These are phyloP conservation scores for Podila verticillata DNA, from an alignment of 192 early-diverging fungal genomes.

Conservation along the genomic window DNA sequence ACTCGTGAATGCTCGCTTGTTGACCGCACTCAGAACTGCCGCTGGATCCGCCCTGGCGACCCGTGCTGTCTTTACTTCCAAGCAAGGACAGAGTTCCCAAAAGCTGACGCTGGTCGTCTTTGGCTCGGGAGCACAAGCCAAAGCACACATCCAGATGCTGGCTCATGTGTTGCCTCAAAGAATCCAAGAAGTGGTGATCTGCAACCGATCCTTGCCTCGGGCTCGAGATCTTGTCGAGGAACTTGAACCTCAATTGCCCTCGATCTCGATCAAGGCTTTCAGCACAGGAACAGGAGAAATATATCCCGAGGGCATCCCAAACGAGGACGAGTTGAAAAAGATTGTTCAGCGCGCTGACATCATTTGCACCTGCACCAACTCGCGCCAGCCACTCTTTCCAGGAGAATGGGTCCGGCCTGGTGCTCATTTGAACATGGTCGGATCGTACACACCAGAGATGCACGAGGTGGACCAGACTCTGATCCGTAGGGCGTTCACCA, in stretches of 20 bases:
- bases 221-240: conserved; percentile 32
- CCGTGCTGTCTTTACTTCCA: conserved; percentile 30
- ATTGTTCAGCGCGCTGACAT: conserved; percentile 57
- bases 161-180: conserved; percentile 46
- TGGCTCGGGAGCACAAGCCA: conserved; percentile 63
- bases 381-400: conserved; percentile 44
- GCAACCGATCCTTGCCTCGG: conserved; percentile 55
- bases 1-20: conserved; percentile 56
- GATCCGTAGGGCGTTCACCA: conserved; percentile 30
- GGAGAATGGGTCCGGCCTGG: conserved; percentile 55
- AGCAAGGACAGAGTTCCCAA: background rate
- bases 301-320: background rate
- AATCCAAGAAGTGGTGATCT: conserved; percentile 51
- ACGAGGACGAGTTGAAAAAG: conserved; percentile 13
- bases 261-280: conserved; percentile 13
- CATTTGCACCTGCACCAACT: conserved; percentile 65
- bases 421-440: conserved; percentile 61
- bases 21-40: conserved; percentile 62
- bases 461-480: conserved; percentile 59
- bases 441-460: conserved; percentile 60
- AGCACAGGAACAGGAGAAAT: conserved; percentile 43
- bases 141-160: conserved; percentile 60
- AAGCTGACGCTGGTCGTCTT: conserved; percentile 54
- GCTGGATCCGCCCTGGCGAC: conserved; percentile 64
- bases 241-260: conserved; percentile 17